Base-by-base conservation (phyloP, 805 yeast species). In the Pichia cabralensis region DNA sequence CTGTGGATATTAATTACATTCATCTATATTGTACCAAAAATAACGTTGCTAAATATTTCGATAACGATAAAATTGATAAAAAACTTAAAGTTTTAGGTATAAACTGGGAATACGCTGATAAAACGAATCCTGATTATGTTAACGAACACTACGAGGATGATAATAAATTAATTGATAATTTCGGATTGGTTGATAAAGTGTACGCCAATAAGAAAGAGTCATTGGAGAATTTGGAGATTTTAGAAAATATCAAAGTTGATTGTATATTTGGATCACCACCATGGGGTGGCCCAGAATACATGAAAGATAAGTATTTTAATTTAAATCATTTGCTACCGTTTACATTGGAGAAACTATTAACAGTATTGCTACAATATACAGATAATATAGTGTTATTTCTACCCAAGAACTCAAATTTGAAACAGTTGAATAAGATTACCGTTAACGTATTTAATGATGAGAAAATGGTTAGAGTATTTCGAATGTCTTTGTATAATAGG, bases 251-350 rank as follows among this genome's bases (percentile, higher is more conserved):
- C 21, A 52, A 53, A n/a, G 63, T 71, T 24, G 80, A 73, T 43
- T 63, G 75, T 34, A 63, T 74, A 8, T 81, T 79, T 55, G 65
- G 74, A 16, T 78, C 88, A 2, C 92, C 92, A 1, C 92, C 92
- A 1, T 82, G 92, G 94, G 92, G 89, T 22, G 94, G 94, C 0
- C 80, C 83, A 0, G 51, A 58, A 3, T 82, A 81, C 50, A 55
- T 59, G 34, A 43, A 54, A 13, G 55, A 53, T 14, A 36, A 34
- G n/a, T 42, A 44, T 3, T 78, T 67, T 51, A 73, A 76, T 43
- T 50, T 77, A 25, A 43, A 52, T 10, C 52, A 40, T 18, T 13
- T 69, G 42, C 43, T 54, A 27, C 84, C 85, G 0, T 54, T 73
- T 31, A 53, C 60, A 4, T 41, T 79, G 10, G 59, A 63, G 18